Base-by-base conservation (phyloP, 768 basidiomycete genomes). In the Tricholomella constricta region DNA sequence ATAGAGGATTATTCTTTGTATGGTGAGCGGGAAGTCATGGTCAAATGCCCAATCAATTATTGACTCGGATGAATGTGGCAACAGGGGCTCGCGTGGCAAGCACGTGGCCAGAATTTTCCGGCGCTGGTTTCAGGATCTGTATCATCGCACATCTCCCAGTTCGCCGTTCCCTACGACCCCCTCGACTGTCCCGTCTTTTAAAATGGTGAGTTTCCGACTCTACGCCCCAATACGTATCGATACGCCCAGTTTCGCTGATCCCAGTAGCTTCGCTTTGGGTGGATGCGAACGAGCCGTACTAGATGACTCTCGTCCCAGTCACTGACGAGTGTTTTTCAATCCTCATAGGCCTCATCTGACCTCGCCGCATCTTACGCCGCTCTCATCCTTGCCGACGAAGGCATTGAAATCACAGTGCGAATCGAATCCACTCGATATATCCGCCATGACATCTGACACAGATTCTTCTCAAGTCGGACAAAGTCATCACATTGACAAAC, bases 301-400 rank as follows among this genome's bases (percentile, higher is more conserved):
- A 45, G 62, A 63, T 63, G 57, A 61, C 59, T 26, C 40, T 10
- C 43, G n/a, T 34, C 44, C 4, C 17, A 7, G 26, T 2, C 17
- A 46, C 44, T 51, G 17, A 56, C 51, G 15, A 35, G 23, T 45
- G n/a, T 51, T 42, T 48, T 32, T 44, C 48, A 3, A 3, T 40
- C 29, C 51, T 32, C 32, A 32, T 55, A 79, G 78, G 74, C 78
- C 63, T 73, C 81, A 66, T 54, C 69, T 48, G 96, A 98, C 71
- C 90, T 96, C 69, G 93, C 94, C 63, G 79, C 94, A 58, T 90
- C 94, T 63, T 98, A 98, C 79, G 94, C 96, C 68, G 91, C 94
- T 62, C 89, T 99, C 67, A 98, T 98, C 77, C 93, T 98, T 69
- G 95, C 94, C 62, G 97, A 98, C 78, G 95, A 97, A 60, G 88